A percentile compares a stretch with the other conserved stretches of the same genome.
Evolutionary conservation across 2,329 filamentous ascomycete genomes (phyloP).

Genomic region (Fusarium hainanense): DNA sequence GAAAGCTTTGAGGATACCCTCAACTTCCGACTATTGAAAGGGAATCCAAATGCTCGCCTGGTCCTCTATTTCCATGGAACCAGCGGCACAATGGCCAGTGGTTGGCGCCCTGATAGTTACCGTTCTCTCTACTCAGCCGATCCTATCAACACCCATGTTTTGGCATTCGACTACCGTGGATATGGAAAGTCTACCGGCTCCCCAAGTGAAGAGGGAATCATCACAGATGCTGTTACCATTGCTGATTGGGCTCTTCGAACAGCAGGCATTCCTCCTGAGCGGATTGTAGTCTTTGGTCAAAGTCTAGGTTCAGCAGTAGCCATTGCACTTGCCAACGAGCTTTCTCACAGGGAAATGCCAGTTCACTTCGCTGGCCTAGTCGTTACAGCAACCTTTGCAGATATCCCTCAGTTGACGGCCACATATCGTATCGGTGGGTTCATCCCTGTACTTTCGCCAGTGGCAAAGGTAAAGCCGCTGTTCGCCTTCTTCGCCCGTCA

Average conservation of each 20-base stretch:
- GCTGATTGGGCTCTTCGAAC: constrained; percentile 65
- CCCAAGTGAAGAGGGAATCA: constrained; percentile 66
- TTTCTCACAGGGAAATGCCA: constrained; percentile 8
- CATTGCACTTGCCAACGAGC: constrained; percentile 50
- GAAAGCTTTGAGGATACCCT: constrained; percentile 37
- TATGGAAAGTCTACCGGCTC: constrained; percentile 65
- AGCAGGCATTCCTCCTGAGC: constrained; percentile 62
- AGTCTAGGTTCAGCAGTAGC: constrained; percentile 63
- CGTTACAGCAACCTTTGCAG: constrained; percentile 61
- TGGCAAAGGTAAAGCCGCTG: constrained; percentile 56
- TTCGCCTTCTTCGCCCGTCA: constrained; percentile 55
- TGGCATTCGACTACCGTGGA: constrained; percentile 71
- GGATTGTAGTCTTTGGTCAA: constrained; percentile 69
- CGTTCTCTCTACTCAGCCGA: constrained; percentile 63
- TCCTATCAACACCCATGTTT: constrained; percentile 64
- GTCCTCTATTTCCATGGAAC: constrained; percentile 67
- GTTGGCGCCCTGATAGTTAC: constrained; percentile 66
- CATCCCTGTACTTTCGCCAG: constrained; percentile 56
- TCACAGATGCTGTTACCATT: constrained; percentile 64
- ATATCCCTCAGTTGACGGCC: constrained; percentile 59
- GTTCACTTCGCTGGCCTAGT: constrained; percentile 59
- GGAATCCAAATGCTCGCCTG: constrained; percentile 57
- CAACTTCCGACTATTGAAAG: constrained; percentile 57
- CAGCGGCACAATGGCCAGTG: constrained; percentile 66
- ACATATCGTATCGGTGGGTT: constrained; percentile 61